Conservation (phyloP, 176 grass and related monocot species). For the Dendrocalamus sinicus region DNA sequence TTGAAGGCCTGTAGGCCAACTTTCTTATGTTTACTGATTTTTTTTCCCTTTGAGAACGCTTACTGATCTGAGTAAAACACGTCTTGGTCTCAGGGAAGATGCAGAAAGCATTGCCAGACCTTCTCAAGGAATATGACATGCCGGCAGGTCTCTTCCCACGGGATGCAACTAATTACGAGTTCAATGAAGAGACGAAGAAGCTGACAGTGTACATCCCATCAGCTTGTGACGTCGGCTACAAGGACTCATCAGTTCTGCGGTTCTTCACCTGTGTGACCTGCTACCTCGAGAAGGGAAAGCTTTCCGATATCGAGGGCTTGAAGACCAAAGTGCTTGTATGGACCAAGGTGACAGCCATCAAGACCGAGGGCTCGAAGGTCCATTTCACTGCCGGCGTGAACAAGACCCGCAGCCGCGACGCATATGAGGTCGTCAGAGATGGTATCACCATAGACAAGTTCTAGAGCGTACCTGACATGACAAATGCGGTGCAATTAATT, state of each 20-base stretch:
- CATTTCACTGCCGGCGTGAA: conserved; percentile 76
- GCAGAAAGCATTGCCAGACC: conserved; percentile 84
- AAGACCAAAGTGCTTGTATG: conserved; percentile 90
- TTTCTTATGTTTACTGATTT: conserved; percentile 2
- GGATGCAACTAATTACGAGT: conserved; percentile 92
- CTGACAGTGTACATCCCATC: conserved; percentile 78
- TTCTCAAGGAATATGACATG: conserved; percentile 83
- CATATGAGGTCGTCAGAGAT: conserved; percentile 83
- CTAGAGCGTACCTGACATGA: conserved; percentile 50
- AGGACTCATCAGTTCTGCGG: conserved; percentile 84
- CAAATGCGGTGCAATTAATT: conserved; percentile 42
- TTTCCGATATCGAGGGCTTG: conserved; percentile 83
- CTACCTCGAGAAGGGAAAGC: conserved; percentile 86
- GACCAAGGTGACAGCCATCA: conserved; percentile 76
- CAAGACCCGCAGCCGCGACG: conserved; percentile 73
- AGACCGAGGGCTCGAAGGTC: conserved; percentile 79
- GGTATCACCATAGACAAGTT: conserved; percentile 87
- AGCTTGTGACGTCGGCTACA: conserved; percentile 88
- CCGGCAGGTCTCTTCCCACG: conserved; percentile 83
- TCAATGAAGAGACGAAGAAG: conserved; percentile 85
- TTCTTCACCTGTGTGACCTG: conserved; percentile 87
- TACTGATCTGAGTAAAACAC: conserved; percentile 21
- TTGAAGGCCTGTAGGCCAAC: too few relatives aligned
- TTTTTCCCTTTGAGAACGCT: neutral
- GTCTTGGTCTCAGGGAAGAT: conserved; percentile 71